Evolutionary conservation across 495 filamentous ascomycete species (phyloP), one percentile per base, ranked within the genome.

Genomic region (Massariosphaeria phaeospora): DNA sequence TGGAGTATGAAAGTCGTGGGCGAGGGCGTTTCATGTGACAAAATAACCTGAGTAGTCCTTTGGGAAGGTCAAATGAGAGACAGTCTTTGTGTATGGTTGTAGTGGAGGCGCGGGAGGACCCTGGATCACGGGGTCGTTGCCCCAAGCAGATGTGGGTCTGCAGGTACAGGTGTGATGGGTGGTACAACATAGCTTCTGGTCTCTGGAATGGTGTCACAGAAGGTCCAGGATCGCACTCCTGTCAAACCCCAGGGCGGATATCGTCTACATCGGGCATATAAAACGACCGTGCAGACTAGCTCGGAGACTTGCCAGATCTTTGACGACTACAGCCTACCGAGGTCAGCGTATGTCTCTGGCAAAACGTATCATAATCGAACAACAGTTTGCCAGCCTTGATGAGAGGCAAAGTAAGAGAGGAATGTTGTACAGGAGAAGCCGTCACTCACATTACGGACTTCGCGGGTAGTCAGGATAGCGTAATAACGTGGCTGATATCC

Each of bases 21-120:
- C 15, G 24, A 36, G 38, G 39, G 21, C 30, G 50, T 61, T 61
- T 55, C 45, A 53, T 39, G 33, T 48, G 23, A 38, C 31, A 42
- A 9, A 27, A 13, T 34, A 21, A 3, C 20, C 44, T 52, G 33
- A 51, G 18, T 12, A 44, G 45, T 30, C 17, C 25, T 54, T 59
- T 39, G 24, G 50, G 43, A 59, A 53, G 49, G 42, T 54, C 56
- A 40, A 59, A 59, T 59, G 31, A 54, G 20, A 53, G 48, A 49
- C 43, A 29, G 8, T 27, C 29, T n/a, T 10, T 15, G 21, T 24
- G 52, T 40, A 38, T 31, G 39, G 45, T 49, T 33, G 2, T 24
- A n/a, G 47, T 47, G 48, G 45, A 52, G 27, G 43, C 43, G 56
- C 48, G 48, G 36, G 43, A 47, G 20, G 21, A 54, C 43, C 56